Percentiles rank a stretch among this genome's conserved stretches.
Conservation (phyloP, 768 basidiomycete species). For the Trametes villosa region DNA sequence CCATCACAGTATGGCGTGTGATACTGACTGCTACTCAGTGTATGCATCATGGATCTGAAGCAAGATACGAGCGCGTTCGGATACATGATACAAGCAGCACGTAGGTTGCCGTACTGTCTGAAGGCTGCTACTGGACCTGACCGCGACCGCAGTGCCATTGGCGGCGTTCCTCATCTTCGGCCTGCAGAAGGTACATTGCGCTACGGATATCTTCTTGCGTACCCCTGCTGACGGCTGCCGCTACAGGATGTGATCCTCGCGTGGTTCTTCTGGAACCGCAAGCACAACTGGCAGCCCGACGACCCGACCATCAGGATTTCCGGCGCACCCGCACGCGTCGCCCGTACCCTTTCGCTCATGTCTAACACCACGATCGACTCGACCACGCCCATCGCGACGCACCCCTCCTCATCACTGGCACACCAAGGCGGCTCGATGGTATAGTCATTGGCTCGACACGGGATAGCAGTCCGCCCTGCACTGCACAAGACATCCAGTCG, state of each 20-base stretch:
- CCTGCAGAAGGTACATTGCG: conserved; percentile 45
- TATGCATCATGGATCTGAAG: conserved; percentile 23
- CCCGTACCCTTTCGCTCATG: neutral
- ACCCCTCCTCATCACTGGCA: neutral
- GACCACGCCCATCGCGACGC: conserved; percentile 16
- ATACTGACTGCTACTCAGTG: conserved; percentile 3
- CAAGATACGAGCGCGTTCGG: conserved; percentile 34
- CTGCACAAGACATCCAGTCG: neutral
- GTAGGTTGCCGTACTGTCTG: conserved; percentile 37
- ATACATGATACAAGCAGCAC: conserved; percentile 54
- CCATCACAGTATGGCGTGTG: too few species aligned
- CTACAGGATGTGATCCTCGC: conserved; percentile 19
- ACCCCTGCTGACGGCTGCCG: neutral
- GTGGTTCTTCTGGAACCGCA: conserved; percentile 16
- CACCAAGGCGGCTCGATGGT: conserved; percentile 6
- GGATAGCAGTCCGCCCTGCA: neutral
- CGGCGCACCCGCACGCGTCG: neutral
- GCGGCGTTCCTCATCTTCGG: conserved; percentile 53
- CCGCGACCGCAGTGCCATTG: conserved; percentile 48
- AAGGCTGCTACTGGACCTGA: conserved; percentile 3
- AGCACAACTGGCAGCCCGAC: conserved; percentile 4
- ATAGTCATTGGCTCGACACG: neutral
- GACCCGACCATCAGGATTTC: neutral
- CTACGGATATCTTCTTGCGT: neutral
- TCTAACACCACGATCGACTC: conserved; percentile 18